Percentiles rank a stretch among this genome's conserved stretches.
Evolutionary conservation across 192 early-diverging fungal genomes (phyloP).

Genomic region (Umbelopsis sp.): DNA sequence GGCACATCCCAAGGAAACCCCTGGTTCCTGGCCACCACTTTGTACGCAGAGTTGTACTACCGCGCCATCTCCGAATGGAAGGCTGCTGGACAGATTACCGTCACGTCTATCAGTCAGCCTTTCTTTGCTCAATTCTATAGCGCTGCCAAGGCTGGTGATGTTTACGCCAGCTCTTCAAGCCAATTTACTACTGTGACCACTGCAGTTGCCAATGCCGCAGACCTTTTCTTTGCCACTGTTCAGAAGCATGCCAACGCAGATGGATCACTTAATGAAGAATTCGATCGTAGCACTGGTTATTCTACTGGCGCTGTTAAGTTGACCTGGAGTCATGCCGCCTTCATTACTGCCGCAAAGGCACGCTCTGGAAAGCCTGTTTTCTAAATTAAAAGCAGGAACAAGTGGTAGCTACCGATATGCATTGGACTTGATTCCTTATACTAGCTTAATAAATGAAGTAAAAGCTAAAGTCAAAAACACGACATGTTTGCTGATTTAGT

Average conservation of each 20-base stretch:
- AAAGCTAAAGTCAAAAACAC: too few species aligned
- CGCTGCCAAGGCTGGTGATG: constrained; percentile 24
- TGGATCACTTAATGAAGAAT: constrained; percentile 68
- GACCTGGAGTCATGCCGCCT: constrained; percentile 74
- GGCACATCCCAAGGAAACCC: constrained; percentile 67
- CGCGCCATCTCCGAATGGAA: constrained; percentile 42
- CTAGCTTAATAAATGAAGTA: too few species aligned
- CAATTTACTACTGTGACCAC: constrained; percentile 36
- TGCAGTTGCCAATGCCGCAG: constrained; percentile 52
- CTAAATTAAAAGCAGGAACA: neutral
- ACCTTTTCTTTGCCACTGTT: constrained; percentile 61
- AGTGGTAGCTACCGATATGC: too few species aligned
- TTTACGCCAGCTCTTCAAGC: neutral
- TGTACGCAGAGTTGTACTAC: constrained; percentile 68
- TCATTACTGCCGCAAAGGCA: constrained; percentile 45
- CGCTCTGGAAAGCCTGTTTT: constrained; percentile 24
- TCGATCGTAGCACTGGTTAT: constrained; percentile 53
- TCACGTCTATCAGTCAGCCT: constrained; percentile 39
- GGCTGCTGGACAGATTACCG: constrained; percentile 25
- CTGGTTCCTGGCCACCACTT: constrained; percentile 70
- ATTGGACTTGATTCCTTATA: too few species aligned
- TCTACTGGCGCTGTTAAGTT: constrained; percentile 64
- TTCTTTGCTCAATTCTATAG: constrained; percentile 43
- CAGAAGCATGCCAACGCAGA: constrained; percentile 51
- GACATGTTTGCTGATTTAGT: too few species aligned